Evolutionary conservation across 1,284 basidiomycete genomes (phyloP).

Genomic region (Apiotrichum domesticum): DNA sequence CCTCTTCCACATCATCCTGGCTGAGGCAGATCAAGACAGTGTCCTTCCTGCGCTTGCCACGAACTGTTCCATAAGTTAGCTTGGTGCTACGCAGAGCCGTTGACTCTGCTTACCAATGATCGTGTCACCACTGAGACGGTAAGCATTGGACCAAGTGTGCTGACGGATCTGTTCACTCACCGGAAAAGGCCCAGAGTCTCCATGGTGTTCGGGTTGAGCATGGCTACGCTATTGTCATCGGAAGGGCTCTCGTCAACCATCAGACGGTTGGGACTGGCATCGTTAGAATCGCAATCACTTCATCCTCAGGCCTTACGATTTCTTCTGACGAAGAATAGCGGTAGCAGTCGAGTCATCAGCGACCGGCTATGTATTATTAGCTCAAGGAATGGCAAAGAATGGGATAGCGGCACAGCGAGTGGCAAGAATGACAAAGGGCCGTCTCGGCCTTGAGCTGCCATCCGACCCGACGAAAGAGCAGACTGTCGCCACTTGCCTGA

Average conservation of each 20-base stretch:
- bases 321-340: constrained; percentile 89
- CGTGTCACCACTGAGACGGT: constrained; percentile 32
- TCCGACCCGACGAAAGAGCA: constrained; percentile 6
- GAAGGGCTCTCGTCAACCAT: constrained; percentile 85
- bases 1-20: constrained; percentile 94
- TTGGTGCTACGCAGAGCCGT: too few species aligned
- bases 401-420: too few species aligned
- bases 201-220: constrained; percentile 94
- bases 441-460: too few species aligned
- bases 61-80: constrained; percentile 23
- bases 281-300: constrained; percentile 9
- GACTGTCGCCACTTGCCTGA: background rate
- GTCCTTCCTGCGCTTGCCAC: constrained; percentile 91
- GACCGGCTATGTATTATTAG: constrained; percentile 22
- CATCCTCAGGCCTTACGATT: constrained; percentile 64
- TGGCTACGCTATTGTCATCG: constrained; percentile 86
- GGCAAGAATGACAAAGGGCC: too few species aligned
- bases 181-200: constrained; percentile 89
- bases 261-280: constrained; percentile 77
- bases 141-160: background rate
- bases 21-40: constrained; percentile 93
- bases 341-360: constrained; percentile 59
- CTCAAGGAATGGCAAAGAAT: too few species aligned
- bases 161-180: constrained; percentile 48
- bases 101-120: constrained; percentile 32